phyloP scores from a whole-genome alignment of 192 early-diverging fungal genomes.

The Chytriomyces sp. region DNA sequence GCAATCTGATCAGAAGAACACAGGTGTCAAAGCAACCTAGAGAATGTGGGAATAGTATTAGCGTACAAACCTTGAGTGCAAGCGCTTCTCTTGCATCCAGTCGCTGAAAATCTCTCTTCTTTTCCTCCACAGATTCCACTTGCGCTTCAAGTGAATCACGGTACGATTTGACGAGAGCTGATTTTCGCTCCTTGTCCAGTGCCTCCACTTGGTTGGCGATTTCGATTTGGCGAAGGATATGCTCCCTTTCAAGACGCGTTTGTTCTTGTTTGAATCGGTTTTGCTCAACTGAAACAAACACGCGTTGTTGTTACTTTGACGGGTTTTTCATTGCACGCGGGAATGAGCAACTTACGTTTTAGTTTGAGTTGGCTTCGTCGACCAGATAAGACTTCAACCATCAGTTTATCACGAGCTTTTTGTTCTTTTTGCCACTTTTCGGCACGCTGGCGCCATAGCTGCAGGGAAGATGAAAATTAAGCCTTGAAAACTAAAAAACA shows the following conservation, averaged over 20 bases:
- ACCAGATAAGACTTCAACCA: conserved; percentile 55
- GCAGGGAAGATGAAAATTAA: background rate
- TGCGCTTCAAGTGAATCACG: conserved; percentile 43
- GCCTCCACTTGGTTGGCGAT: conserved; percentile 40
- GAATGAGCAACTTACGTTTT: conserved; percentile 37
- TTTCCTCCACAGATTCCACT: conserved; percentile 41
- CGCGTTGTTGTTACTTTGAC: conserved; percentile 20
- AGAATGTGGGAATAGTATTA: background rate
- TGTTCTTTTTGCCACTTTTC: conserved; percentile 61
- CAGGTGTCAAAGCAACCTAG: background rate
- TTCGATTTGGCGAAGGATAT: conserved; percentile 45
- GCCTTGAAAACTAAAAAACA: background rate
- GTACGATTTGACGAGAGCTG: conserved; percentile 29
- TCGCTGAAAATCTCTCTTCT: conserved; percentile 31
- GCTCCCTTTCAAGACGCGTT: conserved; percentile 40
- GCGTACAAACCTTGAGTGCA: conserved; percentile 18
- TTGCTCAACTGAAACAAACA: conserved; percentile 11
- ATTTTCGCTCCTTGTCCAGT: conserved; percentile 31
- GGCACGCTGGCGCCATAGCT: conserved; percentile 54
- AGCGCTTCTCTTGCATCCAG: conserved; percentile 22
- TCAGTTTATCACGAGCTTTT: conserved; percentile 53
- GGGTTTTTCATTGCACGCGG: no score
- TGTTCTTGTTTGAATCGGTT: conserved; percentile 43
- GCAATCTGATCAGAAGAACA: no score
- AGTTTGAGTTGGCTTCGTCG: conserved; percentile 52